These are phyloP conservation scores for Neurospora sp. DNA, from an alignment of 495 filamentous ascomycete genomes.

Conservation along the genomic window DNA sequence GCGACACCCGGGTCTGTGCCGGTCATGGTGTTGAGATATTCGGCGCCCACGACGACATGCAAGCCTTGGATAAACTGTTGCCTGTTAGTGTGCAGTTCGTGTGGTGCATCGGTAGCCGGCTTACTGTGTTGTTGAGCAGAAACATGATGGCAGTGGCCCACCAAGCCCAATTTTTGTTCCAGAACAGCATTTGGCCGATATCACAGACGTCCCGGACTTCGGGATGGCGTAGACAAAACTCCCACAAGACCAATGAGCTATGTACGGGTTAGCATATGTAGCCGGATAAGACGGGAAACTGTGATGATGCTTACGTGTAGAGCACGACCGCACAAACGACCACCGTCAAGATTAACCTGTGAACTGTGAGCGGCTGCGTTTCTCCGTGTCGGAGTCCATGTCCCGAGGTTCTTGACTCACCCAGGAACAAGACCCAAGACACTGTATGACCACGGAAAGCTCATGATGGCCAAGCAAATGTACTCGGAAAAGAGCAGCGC, in stretches of 20 bases:
- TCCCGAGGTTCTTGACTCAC: constrained; percentile 14
- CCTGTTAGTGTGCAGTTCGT: constrained; percentile 3
- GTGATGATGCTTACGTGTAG: constrained; percentile 46
- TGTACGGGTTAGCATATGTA: neutral
- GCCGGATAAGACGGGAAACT: neutral
- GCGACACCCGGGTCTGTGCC: constrained; percentile 41
- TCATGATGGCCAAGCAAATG: constrained; percentile 91
- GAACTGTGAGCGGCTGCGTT: constrained; percentile 4
- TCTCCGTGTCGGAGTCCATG: neutral
- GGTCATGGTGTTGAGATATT: constrained; percentile 80
- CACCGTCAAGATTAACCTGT: constrained; percentile 61
- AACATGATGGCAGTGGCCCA: constrained; percentile 83
- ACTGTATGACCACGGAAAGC: constrained; percentile 83
- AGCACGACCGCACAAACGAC: constrained; percentile 64
- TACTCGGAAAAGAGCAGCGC: constrained; percentile 84
- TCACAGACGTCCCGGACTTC: constrained; percentile 85
- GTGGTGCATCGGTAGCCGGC: constrained; percentile 40
- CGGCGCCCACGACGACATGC: constrained; percentile 67
- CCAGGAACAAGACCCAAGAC: constrained; percentile 79
- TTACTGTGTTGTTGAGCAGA: constrained; percentile 83
- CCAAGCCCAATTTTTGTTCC: constrained; percentile 67
- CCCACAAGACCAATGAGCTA: constrained; percentile 67
- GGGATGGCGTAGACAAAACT: constrained; percentile 77
- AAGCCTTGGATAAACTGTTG: constrained; percentile 39
- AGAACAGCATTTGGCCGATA: constrained; percentile 82